These are phyloP conservation scores for Phytopythium vexans DNA, from an alignment of 352 stramenopile genomes.

Conservation along the genomic window DNA sequence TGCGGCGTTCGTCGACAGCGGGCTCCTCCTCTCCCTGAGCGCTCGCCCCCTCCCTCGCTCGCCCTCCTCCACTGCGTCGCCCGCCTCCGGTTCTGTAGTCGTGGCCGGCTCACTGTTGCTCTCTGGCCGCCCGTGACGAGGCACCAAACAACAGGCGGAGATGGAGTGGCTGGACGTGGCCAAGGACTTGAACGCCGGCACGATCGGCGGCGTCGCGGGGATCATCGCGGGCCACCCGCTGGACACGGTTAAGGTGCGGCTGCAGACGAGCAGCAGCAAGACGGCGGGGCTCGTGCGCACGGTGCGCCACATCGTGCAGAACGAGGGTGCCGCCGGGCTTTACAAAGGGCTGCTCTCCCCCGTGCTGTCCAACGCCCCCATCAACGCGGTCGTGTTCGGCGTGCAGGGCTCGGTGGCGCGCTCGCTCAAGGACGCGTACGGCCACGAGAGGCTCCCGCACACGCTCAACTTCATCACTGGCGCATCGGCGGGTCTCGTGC, in stretches of 20 bases:
- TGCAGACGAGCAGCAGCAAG: constrained; percentile 53
- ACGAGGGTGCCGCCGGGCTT: constrained; percentile 60
- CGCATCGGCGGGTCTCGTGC: constrained; percentile 53
- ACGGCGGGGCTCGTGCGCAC: constrained; percentile 39
- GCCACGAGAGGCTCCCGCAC: constrained; percentile 25
- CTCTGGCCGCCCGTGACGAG: too few species aligned
- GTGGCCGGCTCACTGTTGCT: too few species aligned
- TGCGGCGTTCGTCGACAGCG: too few species aligned
- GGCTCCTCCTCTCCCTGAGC: too few species aligned
- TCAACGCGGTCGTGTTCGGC: constrained; percentile 83
- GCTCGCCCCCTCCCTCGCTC: too few species aligned
- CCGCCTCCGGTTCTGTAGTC: too few species aligned
- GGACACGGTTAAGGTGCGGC: constrained; percentile 85
- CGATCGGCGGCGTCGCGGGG: constrained; percentile 71
- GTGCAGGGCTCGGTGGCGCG: constrained; percentile 65
- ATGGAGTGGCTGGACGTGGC: constrained; percentile 83
- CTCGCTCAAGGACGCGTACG: constrained; percentile 29
- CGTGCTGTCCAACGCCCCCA: constrained; percentile 80
- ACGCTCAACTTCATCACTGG: constrained; percentile 56
- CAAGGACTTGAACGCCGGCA: constrained; percentile 83
- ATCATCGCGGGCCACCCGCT: constrained; percentile 80
- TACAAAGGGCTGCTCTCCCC: constrained; percentile 77
- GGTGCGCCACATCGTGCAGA: constrained; percentile 44
- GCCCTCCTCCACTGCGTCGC: too few species aligned
- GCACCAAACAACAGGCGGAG: too few species aligned